A percentile compares a stretch with the other conserved stretches of the same genome.
phyloP scores from a whole-genome alignment of 306 rosid genomes.

The Fagus crenata region DNA sequence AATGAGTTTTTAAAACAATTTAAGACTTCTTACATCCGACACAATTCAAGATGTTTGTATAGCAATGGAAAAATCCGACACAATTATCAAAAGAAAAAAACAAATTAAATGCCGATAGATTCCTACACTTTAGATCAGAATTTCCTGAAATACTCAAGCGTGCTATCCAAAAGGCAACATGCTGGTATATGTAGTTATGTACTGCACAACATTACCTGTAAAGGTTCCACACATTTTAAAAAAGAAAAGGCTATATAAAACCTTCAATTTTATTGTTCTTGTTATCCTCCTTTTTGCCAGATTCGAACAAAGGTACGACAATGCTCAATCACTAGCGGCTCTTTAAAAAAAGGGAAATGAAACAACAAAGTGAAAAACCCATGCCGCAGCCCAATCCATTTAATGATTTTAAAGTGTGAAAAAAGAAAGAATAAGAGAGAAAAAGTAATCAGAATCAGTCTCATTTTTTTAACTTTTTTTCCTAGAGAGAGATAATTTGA shows the following conservation, averaged over 20 bases:
- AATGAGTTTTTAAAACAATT: too few species aligned
- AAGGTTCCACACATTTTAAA: neutral
- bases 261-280: neutral
- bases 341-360: too few species aligned
- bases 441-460: conserved; percentile 17
- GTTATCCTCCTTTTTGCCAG: neutral
- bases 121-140: neutral
- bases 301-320: neutral
- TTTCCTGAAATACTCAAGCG: neutral
- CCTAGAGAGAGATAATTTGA: conserved; percentile 3
- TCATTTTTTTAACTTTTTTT: neutral
- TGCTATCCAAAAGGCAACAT: conserved; percentile 2
- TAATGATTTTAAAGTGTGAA: neutral
- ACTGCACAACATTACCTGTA: conserved; percentile 10
- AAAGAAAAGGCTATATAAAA: neutral
- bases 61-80: too few species aligned
- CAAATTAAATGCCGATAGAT: neutral
- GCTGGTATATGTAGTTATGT: neutral
- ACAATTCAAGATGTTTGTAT: too few species aligned
- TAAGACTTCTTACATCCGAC: too few species aligned
- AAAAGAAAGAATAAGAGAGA: neutral
- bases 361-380: neutral
- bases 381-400: neutral
- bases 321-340: neutral
- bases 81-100: too few species aligned